Conservation (phyloP, 176 grass and related monocot genomes). For the Oryza glumipatula region DNA sequence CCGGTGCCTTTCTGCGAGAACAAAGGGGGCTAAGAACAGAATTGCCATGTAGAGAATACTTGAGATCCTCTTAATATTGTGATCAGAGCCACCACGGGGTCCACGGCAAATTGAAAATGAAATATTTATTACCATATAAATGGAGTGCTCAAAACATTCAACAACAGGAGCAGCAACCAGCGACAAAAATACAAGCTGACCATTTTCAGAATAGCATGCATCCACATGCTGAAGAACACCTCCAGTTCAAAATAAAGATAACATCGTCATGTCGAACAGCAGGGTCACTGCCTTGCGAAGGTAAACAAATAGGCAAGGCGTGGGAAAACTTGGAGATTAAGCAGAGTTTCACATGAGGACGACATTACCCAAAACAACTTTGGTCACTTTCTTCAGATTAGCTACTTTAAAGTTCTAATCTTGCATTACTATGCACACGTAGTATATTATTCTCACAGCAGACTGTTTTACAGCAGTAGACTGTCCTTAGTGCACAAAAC, state of each 20-base stretch:
- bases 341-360: conserved; percentile 25
- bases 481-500: background rate
- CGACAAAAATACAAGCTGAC: background rate
- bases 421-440: conserved; percentile 50
- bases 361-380: conserved; percentile 23
- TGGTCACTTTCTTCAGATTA: conserved; percentile 35
- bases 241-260: conserved; percentile 26
- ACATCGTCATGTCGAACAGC: conserved; percentile 7
- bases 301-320: conserved; percentile 22
- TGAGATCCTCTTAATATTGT: background rate
- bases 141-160: background rate
- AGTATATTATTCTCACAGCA: conserved; percentile 51
- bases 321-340: conserved; percentile 8
- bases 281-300: conserved; percentile 20
- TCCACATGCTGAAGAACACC: conserved; percentile 13
- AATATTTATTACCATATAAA: background rate
- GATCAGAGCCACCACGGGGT: background rate
- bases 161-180: background rate
- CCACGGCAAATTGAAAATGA: background rate
- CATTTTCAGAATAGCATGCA: background rate
- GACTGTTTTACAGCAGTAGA: conserved; percentile 36
- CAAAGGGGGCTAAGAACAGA: background rate
- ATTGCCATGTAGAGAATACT: background rate
- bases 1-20: background rate
- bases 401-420: conserved; percentile 37